Evolutionary conservation across 805 yeast species (phyloP).

Genomic region (Saccharomycopsis selenospora): DNA sequence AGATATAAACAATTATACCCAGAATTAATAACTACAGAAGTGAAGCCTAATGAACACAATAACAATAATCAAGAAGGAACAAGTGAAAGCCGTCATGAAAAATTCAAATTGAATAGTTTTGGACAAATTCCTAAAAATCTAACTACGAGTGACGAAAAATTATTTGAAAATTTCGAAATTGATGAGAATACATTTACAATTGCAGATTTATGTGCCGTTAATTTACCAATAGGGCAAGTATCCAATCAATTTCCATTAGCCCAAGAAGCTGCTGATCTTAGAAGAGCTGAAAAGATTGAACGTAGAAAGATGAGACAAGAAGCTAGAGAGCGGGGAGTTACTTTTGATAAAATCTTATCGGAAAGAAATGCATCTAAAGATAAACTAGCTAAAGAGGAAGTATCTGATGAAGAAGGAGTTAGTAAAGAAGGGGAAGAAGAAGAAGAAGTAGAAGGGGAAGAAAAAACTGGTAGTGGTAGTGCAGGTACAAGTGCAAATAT

Average conservation of each 20-base stretch:
- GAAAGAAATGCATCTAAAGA: conserved; percentile 22
- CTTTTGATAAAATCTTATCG: conserved; percentile 27
- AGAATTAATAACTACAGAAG: conserved; percentile 21
- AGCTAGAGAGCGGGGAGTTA: conserved; percentile 36
- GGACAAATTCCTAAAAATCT: conserved; percentile 33
- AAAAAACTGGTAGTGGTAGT: conserved; percentile 19
- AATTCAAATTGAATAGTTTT: conserved; percentile 31
- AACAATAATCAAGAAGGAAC: conserved; percentile 21
- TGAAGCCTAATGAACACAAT: conserved; percentile 19
- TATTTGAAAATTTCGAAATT: conserved; percentile 38
- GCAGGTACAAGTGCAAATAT: conserved; percentile 26
- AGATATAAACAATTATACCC: conserved; percentile 21
- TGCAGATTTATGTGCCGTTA: conserved; percentile 65
- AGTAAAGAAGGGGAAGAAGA: conserved; percentile 27
- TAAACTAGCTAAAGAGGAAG: conserved; percentile 13
- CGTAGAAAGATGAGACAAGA: conserved; percentile 33
- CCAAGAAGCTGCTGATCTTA: conserved; percentile 40
- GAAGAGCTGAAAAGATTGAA: conserved; percentile 28
- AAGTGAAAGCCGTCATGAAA: conserved; percentile 22
- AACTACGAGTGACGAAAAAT: conserved; percentile 32
- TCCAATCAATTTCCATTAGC: conserved; percentile 54
- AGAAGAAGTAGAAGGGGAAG: conserved; percentile 22
- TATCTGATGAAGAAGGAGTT: conserved; percentile 1
- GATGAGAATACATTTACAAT: conserved; percentile 51
- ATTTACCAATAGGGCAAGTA: conserved; percentile 56